A percentile compares a stretch with the other conserved stretches of the same genome.
phyloP scores from a whole-genome alignment of 2,329 filamentous ascomycete species.

The Gnomoniopsis smithogilvyi region DNA sequence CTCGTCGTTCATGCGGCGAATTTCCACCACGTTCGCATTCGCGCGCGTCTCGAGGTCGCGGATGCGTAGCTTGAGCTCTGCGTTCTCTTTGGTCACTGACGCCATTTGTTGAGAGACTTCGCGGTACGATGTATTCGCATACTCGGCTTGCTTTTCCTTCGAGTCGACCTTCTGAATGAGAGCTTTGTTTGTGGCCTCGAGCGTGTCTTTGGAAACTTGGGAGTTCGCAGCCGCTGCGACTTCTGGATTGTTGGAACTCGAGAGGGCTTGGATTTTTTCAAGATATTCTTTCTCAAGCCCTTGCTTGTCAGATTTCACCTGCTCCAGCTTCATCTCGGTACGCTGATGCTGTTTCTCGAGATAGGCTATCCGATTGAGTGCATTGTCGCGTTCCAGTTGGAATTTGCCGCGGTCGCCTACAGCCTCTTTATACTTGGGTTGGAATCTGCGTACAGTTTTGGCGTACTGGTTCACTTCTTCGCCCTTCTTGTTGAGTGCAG shows the following conservation, averaged over 20 bases:
- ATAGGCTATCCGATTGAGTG: constrained; percentile 33
- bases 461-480: constrained; percentile 41
- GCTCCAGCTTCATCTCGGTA: constrained; percentile 32
- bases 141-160: constrained; percentile 49
- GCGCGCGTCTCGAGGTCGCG: constrained; percentile 39
- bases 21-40: constrained; percentile 40
- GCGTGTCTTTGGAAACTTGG: constrained; percentile 26
- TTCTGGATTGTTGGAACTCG: constrained; percentile 32
- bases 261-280: constrained; percentile 28
- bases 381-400: constrained; percentile 41
- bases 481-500: constrained; percentile 29
- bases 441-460: constrained; percentile 40
- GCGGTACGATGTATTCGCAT: constrained; percentile 57
- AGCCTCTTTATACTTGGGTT: constrained; percentile 45
- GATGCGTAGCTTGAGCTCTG: constrained; percentile 39
- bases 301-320: constrained; percentile 36
- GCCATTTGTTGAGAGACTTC: constrained; percentile 47
- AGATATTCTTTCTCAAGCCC: constrained; percentile 34
- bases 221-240: constrained; percentile 38
- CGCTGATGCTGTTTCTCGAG: constrained; percentile 35
- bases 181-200: not conserved
- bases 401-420: constrained; percentile 48
- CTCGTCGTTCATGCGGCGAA: constrained; percentile 44
- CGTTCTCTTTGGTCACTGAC: constrained; percentile 43
- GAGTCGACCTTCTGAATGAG: constrained; percentile 33